Conservation (phyloP, 2,329 filamentous ascomycete genomes). For the Fusarium nanum region DNA sequence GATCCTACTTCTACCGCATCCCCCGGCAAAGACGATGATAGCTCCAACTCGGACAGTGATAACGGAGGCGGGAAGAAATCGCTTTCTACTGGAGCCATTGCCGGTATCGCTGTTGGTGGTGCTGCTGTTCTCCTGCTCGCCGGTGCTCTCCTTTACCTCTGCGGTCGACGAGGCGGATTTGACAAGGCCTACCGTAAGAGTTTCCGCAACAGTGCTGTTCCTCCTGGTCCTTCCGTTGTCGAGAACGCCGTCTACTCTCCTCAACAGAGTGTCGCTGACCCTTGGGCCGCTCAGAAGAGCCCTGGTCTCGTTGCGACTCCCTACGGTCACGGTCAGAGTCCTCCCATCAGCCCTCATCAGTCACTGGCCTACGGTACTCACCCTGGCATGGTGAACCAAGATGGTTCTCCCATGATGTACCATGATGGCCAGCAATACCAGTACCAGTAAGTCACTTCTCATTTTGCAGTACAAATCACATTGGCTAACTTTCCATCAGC, state of each 20-base stretch:
- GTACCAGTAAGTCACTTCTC: constrained; percentile 46
- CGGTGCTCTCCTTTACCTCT: constrained; percentile 61
- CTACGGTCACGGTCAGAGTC: constrained; percentile 43
- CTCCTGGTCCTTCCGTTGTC: constrained; percentile 18
- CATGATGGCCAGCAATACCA: constrained; percentile 17
- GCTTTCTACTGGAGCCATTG: constrained; percentile 62
- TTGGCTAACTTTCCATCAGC: constrained; percentile 18
- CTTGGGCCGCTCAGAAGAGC: constrained; percentile 40
- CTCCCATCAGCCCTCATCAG: constrained; percentile 51
- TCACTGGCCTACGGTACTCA: constrained; percentile 37
- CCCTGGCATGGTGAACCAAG: constrained; percentile 35
- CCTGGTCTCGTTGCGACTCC: constrained; percentile 45
- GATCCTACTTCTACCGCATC: constrained; percentile 30
- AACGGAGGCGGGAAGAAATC: constrained; percentile 11
- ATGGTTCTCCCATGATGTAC: constrained; percentile 31
- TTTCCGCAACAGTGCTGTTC: constrained; percentile 33
- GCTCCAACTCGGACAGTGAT: constrained; percentile 7
- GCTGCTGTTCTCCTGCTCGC: constrained; percentile 58
- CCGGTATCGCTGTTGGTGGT: constrained; percentile 67
- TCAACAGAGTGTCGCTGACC: constrained; percentile 22
- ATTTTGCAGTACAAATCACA: background rate
- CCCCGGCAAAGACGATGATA: constrained; percentile 9
- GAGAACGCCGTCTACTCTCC: constrained; percentile 38
- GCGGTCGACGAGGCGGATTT: constrained; percentile 53
- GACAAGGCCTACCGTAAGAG: constrained; percentile 48